Conservation (phyloP, 2,329 filamentous ascomycete species). For the Ophiostoma montium region DNA sequence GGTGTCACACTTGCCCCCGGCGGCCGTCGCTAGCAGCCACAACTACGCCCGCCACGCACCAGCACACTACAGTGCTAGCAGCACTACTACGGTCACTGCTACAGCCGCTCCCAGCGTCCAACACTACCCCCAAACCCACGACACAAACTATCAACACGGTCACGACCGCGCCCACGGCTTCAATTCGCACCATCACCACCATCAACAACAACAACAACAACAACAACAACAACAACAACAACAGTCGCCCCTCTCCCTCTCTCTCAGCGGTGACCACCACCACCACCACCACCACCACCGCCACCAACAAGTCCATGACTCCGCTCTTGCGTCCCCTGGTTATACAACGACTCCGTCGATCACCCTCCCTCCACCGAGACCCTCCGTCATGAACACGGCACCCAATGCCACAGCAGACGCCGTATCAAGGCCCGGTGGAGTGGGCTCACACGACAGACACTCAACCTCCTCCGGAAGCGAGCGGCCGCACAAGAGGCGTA, state of each 20-base stretch:
- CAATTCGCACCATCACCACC: not conserved
- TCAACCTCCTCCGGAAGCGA: conserved; percentile 16
- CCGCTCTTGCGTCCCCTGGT: conserved; percentile 16
- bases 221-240: conserved; percentile 9
- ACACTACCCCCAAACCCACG: not conserved
- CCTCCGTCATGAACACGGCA: conserved; percentile 1
- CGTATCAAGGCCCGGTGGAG: conserved; percentile 17
- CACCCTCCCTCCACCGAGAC: conserved; percentile 3
- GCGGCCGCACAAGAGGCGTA: conserved; percentile 34
- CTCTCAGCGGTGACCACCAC: not conserved
- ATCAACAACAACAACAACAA: not conserved
- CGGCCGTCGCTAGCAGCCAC: not conserved
- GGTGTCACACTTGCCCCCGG: conserved; percentile 6
- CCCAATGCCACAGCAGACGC: conserved; percentile 13
- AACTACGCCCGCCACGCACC: not conserved
- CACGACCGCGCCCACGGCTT: not conserved
- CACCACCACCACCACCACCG: too few species aligned
- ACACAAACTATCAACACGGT: not conserved
- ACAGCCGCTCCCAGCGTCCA: conserved; percentile 7
- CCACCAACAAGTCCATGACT: conserved; percentile 3
- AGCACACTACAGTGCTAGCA: not conserved
- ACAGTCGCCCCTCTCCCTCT: not conserved
- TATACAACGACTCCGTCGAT: conserved; percentile 13
- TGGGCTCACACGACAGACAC: conserved; percentile 23
- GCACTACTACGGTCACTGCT: conserved; percentile 11